A percentile compares a stretch with the other conserved stretches of the same genome.
These are phyloP conservation scores for Rhodotorula sp. DNA, from an alignment of 1,284 basidiomycete genomes.

Conservation along the genomic window DNA sequence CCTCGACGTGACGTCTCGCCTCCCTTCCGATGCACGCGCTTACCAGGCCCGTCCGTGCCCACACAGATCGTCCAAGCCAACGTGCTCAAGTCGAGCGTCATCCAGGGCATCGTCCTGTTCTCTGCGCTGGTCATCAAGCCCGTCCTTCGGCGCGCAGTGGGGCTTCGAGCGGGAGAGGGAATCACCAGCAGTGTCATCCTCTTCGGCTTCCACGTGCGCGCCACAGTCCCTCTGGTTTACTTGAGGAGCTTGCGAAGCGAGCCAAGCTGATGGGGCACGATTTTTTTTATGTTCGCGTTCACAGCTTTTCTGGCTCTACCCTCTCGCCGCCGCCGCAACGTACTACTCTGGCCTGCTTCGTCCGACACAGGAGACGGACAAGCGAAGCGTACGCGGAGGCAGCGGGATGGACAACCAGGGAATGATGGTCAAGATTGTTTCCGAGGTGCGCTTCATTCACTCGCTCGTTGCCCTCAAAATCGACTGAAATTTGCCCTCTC, in stretches of 20 bases:
- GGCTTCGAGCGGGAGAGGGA: constrained; percentile 11
- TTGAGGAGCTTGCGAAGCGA: neutral
- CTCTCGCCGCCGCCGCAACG: constrained; percentile 32
- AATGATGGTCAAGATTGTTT: constrained; percentile 23
- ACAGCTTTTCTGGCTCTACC: constrained; percentile 36
- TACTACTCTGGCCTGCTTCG: constrained; percentile 37
- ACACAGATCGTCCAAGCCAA: constrained; percentile 34
- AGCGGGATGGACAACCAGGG: constrained; percentile 12
- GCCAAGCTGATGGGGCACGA: neutral
- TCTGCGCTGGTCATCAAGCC: constrained; percentile 40
- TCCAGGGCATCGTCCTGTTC: constrained; percentile 36
- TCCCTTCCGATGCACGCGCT: neutral
- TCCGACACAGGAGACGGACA: constrained; percentile 21
- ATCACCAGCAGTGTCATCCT: constrained; percentile 30
- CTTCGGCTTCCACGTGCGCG: constrained; percentile 30
- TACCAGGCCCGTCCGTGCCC: neutral
- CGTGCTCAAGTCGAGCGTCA: constrained; percentile 29
- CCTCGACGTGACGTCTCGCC: neutral
- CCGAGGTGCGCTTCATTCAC: constrained; percentile 24
- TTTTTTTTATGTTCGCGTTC: too few relatives aligned
- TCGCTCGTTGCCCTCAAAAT: too few relatives aligned
- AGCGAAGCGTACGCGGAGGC: constrained; percentile 12
- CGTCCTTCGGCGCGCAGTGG: constrained; percentile 25
- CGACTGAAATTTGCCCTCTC: neutral
- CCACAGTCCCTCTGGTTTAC: neutral